A percentile compares a stretch with the other conserved stretches of the same genome.
These are phyloP conservation scores for Aspergillus sp. DNA, from an alignment of 2,329 filamentous ascomycete genomes.

Conservation along the genomic window DNA sequence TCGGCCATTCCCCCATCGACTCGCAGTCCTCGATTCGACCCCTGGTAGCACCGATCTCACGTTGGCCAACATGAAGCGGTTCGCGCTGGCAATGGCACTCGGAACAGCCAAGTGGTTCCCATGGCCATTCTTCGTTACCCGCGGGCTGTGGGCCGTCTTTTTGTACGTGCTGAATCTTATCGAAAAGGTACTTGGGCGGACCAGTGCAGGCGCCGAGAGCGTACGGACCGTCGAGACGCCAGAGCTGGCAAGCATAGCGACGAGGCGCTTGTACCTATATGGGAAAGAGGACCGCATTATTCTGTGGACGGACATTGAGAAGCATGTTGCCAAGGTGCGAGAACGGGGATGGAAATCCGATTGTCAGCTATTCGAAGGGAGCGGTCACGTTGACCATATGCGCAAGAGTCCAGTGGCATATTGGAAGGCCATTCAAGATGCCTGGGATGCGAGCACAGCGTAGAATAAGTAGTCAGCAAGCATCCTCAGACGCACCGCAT, in stretches of 20 bases:
- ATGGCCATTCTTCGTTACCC: conserved; percentile 7
- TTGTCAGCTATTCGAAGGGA: background rate
- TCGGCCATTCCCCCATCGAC: conserved; percentile 4
- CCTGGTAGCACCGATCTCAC: conserved; percentile 10
- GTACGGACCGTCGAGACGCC: background rate
- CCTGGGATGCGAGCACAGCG: background rate
- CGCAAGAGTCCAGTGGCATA: conserved; percentile 3
- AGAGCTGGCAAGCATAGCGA: background rate
- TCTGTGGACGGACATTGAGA: conserved; percentile 11
- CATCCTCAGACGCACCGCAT: background rate
- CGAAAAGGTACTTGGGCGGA: background rate
- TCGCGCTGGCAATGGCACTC: conserved; percentile 11
- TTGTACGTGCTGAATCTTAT: background rate
- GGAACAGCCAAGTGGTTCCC: conserved; percentile 8
- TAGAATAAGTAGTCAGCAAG: background rate
- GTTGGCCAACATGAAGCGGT: conserved; percentile 1
- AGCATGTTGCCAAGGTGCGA: background rate
- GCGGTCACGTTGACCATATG: conserved; percentile 15
- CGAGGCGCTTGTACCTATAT: conserved; percentile 3
- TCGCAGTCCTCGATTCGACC: conserved; percentile 4
- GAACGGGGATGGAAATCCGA: background rate
- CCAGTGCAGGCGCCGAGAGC: background rate
- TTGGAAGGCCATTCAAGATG: conserved; percentile 1
- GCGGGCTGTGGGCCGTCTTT: background rate
- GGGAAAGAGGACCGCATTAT: conserved; percentile 9